phyloP scores from a whole-genome alignment of 2,329 filamentous ascomycete species.

The Fusarium albidum region DNA sequence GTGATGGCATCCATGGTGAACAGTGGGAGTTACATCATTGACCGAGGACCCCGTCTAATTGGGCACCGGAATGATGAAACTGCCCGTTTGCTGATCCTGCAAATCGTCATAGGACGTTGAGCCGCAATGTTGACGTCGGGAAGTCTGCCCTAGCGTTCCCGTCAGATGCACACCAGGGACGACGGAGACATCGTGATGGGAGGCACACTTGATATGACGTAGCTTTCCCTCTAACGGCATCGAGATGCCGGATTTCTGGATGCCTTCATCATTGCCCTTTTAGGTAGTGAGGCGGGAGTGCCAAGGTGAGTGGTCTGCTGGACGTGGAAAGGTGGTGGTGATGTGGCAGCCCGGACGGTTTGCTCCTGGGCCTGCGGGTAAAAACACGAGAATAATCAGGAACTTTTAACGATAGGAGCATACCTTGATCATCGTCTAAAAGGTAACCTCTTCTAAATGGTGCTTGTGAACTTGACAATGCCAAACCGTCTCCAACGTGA shows the following conservation, averaged over 20 bases:
- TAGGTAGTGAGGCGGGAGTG: slow-evolving; percentile 6
- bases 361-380: slow-evolving; percentile 21
- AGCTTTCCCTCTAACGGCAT: not conserved
- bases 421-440: too few relatives aligned
- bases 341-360: slow-evolving; percentile 19
- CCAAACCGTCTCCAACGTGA: too few relatives aligned
- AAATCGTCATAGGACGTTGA: too few relatives aligned
- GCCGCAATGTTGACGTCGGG: slow-evolving; percentile 8
- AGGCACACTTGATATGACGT: slow-evolving; percentile 20
- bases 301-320: slow-evolving; percentile 3
- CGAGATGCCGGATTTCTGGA: not conserved
- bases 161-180: slow-evolving; percentile 11
- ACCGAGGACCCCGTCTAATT: too few relatives aligned
- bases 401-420: too few relatives aligned
- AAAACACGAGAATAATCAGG: too few relatives aligned
- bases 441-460: too few relatives aligned
- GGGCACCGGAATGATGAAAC: too few relatives aligned
- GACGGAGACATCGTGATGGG: slow-evolving; percentile 20
- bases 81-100: too few relatives aligned
- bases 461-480: too few relatives aligned
- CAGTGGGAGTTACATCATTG: too few relatives aligned
- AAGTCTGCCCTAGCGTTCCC: slow-evolving; percentile 30
- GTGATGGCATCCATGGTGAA: too few relatives aligned
- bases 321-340: not conserved
- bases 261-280: not conserved